Evolutionary conservation across 129 eudicot genomes (phyloP), one percentile per base, ranked within the genome.

Genomic region (Flaveria bidentis): DNA sequence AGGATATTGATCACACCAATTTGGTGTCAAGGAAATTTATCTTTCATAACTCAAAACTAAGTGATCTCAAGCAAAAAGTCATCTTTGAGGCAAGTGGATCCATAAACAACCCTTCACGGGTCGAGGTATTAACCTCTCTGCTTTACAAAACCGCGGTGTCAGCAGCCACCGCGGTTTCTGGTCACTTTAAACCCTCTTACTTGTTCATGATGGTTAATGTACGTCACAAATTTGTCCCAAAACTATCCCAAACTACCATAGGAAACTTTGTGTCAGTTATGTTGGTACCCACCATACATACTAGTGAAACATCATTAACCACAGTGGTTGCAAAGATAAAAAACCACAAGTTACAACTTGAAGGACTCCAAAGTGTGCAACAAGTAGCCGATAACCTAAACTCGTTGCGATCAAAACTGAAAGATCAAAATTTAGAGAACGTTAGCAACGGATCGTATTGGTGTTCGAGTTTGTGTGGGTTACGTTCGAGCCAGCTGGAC

Each of bases 91-190:
- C 9, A 33, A 8, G 42, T 15, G 62, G 62, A 20, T 17, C 62
- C 2, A 55, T 18, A 63, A 13, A 30, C 18, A 26, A 26, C 2
- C 42, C 47, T 64, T 12, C 70, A 64, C 70, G 70, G 1, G 11
- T 64, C 22, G 70, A 64, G 15, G 70, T 64, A 33, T 36, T 64
- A 10, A 64, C 47, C 12, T 64, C 47, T 64, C 70, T 64, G 16
- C 70, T 64, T 36, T 64, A 33, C 70, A 64, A 64, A 64, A 64
- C 49, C 49, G 49, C 70, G 5, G 47, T 33, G 69, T 14, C 69
- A 63, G 5, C 69, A 63, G 20, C 69, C 69, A 63, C 69, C 69
- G 13, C 42, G 36, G 36, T 30, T 30, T 30, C 36, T 3, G 36
- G 36, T 30, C 3, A 4, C 36, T 30, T 30, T 30, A 30, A 30